Evolutionary conservation across 2,329 filamentous ascomycete genomes (phyloP).

Genomic region (Drechslerella dactyloides): DNA sequence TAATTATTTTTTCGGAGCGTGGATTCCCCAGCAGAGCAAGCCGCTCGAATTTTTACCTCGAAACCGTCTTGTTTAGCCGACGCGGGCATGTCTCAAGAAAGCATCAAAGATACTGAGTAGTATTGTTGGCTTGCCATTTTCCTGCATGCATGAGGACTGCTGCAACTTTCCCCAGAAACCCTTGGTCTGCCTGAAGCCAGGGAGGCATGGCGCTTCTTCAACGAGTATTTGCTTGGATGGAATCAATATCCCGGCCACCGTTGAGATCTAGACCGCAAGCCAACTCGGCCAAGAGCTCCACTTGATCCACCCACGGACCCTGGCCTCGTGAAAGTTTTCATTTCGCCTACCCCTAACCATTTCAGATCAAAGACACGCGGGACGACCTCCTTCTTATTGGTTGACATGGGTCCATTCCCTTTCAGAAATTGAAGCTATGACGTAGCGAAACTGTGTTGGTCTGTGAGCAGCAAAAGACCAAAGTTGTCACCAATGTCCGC

Average conservation of each 20-base stretch:
- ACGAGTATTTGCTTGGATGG: constrained; percentile 7
- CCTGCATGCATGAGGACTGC: constrained; percentile 5
- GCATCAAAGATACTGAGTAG: constrained; percentile 35
- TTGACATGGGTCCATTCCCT: constrained; percentile 17
- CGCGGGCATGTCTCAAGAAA: constrained; percentile 45
- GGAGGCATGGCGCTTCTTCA: constrained; percentile 13
- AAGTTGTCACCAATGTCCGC: neutral
- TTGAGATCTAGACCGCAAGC: constrained; percentile 50
- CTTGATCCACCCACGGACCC: constrained; percentile 30
- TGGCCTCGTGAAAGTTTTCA: constrained; percentile 40
- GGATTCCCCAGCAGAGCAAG: constrained; percentile 18
- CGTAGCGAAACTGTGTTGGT: constrained; percentile 26
- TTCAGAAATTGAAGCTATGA: constrained; percentile 37
- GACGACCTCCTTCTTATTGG: constrained; percentile 48
- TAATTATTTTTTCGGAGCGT: constrained; percentile 29
- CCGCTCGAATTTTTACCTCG: constrained; percentile 3
- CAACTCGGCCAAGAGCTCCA: constrained; percentile 42
- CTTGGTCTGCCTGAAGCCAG: constrained; percentile 6
- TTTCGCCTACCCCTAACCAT: constrained; percentile 51
- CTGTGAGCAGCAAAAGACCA: constrained; percentile 23
- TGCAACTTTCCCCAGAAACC: constrained; percentile 29
- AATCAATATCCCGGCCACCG: constrained; percentile 39
- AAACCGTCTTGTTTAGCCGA: constrained; percentile 49
- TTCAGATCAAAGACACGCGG: constrained; percentile 51
- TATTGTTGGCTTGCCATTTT: constrained; percentile 8